phyloP scores from a whole-genome alignment of 78 protist genomes.

The Anaeramoeba flamelloides region DNA sequence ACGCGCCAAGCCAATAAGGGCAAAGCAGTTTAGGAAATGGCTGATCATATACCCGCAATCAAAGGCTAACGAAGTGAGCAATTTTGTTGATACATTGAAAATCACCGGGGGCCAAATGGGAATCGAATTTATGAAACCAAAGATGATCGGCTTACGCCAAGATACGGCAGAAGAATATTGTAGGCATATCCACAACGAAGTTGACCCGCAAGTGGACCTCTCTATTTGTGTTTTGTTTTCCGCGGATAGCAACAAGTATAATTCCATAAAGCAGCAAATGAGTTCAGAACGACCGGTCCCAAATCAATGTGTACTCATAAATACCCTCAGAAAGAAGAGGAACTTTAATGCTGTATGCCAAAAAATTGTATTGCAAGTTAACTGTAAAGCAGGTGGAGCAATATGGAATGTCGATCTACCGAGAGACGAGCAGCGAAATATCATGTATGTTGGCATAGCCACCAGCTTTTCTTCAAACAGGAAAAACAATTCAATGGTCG shows the following conservation, averaged over 20 bases:
- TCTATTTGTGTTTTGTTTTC: neutral
- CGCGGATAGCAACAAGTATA: neutral
- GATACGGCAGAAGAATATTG: too few species aligned
- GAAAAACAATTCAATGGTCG: neutral
- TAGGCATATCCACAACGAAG: too few species aligned
- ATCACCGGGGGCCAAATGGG: too few species aligned
- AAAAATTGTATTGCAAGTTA: neutral
- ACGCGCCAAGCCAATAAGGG: too few species aligned
- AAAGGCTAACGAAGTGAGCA: too few species aligned
- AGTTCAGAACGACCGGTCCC: neutral
- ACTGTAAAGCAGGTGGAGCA: conserved; percentile 1
- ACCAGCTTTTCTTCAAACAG: neutral
- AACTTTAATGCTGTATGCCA: neutral
- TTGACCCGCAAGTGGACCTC: too few species aligned
- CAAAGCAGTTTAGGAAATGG: too few species aligned
- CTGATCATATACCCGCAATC: neutral
- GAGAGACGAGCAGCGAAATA: neutral
- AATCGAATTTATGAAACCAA: too few species aligned
- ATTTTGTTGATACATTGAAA: too few species aligned
- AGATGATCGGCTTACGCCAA: too few species aligned
- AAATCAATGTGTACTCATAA: neutral
- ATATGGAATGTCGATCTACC: neutral
- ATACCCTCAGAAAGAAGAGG: neutral
- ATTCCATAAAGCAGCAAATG: neutral
- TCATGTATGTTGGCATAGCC: neutral